Evolutionary conservation across 2,329 filamentous ascomycete species (phyloP).

Genomic region (Exserohilum turcica): DNA sequence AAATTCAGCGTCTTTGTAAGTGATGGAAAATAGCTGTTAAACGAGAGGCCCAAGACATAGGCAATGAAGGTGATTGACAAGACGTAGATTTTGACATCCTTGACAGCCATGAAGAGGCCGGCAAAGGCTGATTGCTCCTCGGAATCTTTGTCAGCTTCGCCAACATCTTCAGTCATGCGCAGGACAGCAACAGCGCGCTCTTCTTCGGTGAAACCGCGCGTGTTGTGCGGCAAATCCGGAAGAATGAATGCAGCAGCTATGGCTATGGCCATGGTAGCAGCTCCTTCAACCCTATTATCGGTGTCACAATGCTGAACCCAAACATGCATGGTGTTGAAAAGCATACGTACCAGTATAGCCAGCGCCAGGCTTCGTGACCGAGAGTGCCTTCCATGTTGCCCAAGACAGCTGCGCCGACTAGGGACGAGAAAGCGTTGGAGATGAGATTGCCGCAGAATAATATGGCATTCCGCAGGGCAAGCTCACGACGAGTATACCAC

Average conservation of each 20-base stretch:
- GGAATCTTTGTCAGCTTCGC: slow-evolving; percentile 51
- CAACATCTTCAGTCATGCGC: slow-evolving; percentile 56
- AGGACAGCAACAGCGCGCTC: slow-evolving; percentile 52
- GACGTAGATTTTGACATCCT: slow-evolving; percentile 66
- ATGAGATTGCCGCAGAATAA: slow-evolving; percentile 52
- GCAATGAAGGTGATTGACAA: slow-evolving; percentile 67
- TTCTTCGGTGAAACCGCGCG: slow-evolving; percentile 53
- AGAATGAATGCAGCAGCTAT: slow-evolving; percentile 40
- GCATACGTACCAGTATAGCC: slow-evolving; percentile 36
- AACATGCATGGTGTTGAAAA: not conserved
- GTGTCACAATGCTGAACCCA: not conserved
- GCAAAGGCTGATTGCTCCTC: slow-evolving; percentile 57
- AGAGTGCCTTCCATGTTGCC: slow-evolving; percentile 44
- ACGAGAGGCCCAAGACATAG: slow-evolving; percentile 60
- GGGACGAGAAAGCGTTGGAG: slow-evolving; percentile 52
- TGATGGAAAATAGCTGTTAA: slow-evolving; percentile 48
- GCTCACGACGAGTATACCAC: slow-evolving; percentile 66
- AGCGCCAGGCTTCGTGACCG: slow-evolving; percentile 48
- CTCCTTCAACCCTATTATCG: slow-evolving; percentile 43
- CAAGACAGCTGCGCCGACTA: slow-evolving; percentile 51
- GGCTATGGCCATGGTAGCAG: slow-evolving; percentile 41
- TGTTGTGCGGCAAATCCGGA: slow-evolving; percentile 47
- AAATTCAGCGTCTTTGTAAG: slow-evolving; percentile 48
- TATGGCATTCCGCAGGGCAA: slow-evolving; percentile 48
- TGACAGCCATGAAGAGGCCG: slow-evolving; percentile 63